A percentile compares a stretch with the other conserved stretches of the same genome.
These are phyloP conservation scores for Xylaria scruposa DNA, from an alignment of 495 filamentous ascomycete genomes.

Conservation along the genomic window DNA sequence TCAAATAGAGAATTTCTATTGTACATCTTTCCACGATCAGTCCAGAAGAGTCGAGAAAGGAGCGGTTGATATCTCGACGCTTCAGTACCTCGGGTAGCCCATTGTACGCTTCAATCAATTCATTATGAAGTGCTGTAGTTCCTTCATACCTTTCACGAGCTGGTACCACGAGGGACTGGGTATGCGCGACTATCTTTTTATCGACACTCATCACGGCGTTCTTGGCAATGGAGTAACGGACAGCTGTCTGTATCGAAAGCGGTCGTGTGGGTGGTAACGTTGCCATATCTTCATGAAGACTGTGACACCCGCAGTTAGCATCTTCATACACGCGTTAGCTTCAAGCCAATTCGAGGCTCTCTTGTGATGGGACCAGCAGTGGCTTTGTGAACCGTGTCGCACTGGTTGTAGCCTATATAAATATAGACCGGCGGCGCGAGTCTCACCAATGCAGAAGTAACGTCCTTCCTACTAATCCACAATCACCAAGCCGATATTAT, in stretches of 20 bases:
- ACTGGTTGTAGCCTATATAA: too few relatives aligned
- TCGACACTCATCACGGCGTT: constrained; percentile 45
- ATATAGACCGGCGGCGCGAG: too few relatives aligned
- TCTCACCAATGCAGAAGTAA: too few relatives aligned
- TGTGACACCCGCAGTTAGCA: not conserved
- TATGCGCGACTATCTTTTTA: constrained; percentile 50
- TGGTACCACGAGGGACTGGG: constrained; percentile 43
- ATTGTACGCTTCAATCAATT: constrained; percentile 42
- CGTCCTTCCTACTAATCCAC: not conserved
- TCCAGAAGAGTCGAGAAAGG: constrained; percentile 47
- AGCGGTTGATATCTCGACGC: constrained; percentile 46
- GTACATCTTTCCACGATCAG: constrained; percentile 50
- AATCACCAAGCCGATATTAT: not conserved
- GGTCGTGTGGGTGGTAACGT: constrained; percentile 40
- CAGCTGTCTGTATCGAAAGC: constrained; percentile 33
- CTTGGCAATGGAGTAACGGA: constrained; percentile 50
- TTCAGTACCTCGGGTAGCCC: constrained; percentile 41
- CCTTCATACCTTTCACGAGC: constrained; percentile 36
- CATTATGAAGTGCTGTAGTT: constrained; percentile 47
- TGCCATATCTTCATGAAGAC: constrained; percentile 33
- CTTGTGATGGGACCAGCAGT: not conserved
- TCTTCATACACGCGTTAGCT: not conserved
- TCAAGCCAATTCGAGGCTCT: not conserved
- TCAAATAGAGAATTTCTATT: constrained; percentile 50
- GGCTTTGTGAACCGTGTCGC: too few relatives aligned